phyloP scores from a whole-genome alignment of 345 rosid species.

The Citrus glauca region DNA sequence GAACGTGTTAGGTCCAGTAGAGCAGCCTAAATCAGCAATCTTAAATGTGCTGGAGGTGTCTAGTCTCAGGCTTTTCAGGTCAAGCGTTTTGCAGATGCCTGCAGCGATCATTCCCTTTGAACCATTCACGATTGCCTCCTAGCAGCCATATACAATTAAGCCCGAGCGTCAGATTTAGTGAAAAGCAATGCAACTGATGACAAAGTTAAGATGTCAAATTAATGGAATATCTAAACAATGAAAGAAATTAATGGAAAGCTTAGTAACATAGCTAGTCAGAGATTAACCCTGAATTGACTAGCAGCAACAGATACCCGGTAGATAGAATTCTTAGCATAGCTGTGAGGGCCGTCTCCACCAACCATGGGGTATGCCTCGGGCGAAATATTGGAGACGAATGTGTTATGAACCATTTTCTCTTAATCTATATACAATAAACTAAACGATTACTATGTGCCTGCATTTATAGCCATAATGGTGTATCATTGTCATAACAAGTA shows the following conservation, averaged over 20 bases:
- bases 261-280: background rate
- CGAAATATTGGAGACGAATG: background rate
- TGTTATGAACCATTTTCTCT: background rate
- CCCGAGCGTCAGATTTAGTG: too few species aligned
- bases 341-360: slow-evolving; percentile 16
- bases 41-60: background rate
- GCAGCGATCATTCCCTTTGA: slow-evolving; percentile 13
- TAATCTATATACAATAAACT: too few species aligned
- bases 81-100: slow-evolving; percentile 16
- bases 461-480: too few species aligned
- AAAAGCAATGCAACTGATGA: too few species aligned
- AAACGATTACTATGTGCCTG: too few species aligned
- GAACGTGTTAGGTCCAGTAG: background rate
- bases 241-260: too few species aligned
- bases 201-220: too few species aligned
- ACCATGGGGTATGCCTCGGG: slow-evolving; percentile 1
- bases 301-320: background rate
- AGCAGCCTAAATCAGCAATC: background rate
- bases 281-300: background rate
- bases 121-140: background rate
- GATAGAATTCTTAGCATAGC: slow-evolving; percentile 14
- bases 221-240: too few species aligned
- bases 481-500: too few species aligned
- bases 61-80: background rate
- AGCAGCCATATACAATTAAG: background rate